phyloP scores from a whole-genome alignment of 805 yeast genomes.

The Lachancea quebecensis region DNA sequence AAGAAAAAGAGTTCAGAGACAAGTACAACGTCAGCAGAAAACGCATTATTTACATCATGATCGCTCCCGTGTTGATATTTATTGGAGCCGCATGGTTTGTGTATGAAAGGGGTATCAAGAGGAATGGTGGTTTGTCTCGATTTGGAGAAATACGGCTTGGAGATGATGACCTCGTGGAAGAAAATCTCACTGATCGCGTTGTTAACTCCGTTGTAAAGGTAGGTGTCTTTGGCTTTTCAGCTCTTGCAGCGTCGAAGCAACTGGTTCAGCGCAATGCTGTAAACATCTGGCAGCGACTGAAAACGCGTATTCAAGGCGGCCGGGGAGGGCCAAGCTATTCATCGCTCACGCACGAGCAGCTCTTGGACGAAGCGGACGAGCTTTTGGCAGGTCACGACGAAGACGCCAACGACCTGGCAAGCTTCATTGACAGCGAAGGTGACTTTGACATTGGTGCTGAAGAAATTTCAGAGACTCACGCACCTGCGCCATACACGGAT shows the following conservation, averaged over 20 bases:
- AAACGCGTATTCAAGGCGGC: conserved; percentile 21
- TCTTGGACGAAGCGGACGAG: conserved; percentile 33
- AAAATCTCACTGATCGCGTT: conserved; percentile 50
- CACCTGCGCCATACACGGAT: conserved; percentile 16
- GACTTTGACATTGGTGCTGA: conserved; percentile 34
- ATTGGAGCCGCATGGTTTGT: conserved; percentile 59
- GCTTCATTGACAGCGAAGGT: conserved; percentile 33
- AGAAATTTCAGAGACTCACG: conserved; percentile 12
- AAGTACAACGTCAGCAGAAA: conserved; percentile 51
- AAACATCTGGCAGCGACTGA: conserved; percentile 11
- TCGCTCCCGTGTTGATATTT: conserved; percentile 48
- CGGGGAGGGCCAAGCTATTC: conserved; percentile 31
- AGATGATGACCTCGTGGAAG: conserved; percentile 61
- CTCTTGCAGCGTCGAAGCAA: conserved; percentile 22
- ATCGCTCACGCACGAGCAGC: conserved; percentile 28
- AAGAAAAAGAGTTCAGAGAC: conserved; percentile 51
- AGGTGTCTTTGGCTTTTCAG: conserved; percentile 46
- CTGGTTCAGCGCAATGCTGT: conserved; percentile 12
- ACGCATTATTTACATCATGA: conserved; percentile 45
- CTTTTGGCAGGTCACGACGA: conserved; percentile 36
- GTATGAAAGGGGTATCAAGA: conserved; percentile 71
- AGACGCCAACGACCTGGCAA: conserved; percentile 43
- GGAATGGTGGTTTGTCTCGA: conserved; percentile 68
- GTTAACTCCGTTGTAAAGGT: conserved; percentile 53
- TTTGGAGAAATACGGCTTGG: conserved; percentile 85